phyloP scores from a whole-genome alignment of 2,329 filamentous ascomycete genomes.

The Trichoderma hamatum region DNA sequence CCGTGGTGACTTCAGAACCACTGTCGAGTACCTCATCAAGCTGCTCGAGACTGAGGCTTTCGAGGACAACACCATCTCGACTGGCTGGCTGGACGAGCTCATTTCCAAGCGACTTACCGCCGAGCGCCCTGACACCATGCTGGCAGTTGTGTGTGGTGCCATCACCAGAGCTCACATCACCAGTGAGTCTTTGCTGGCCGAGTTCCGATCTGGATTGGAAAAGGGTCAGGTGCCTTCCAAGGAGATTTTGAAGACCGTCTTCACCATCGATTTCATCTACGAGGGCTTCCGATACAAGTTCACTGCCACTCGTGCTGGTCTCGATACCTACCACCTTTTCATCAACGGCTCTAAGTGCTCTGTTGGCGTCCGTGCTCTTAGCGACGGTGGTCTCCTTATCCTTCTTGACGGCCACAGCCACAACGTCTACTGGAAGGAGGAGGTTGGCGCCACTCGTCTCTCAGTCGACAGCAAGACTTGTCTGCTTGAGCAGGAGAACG shows the following conservation, averaged over 20 bases:
- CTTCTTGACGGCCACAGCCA: conserved; percentile 90
- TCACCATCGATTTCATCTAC: conserved; percentile 98
- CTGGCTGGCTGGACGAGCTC: conserved; percentile 96
- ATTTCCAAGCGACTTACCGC: conserved; percentile 97
- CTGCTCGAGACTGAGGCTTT: conserved; percentile 97
- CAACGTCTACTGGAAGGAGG: conserved; percentile 99
- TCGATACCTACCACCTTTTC: conserved; percentile 95
- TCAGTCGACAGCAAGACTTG: conserved; percentile 99
- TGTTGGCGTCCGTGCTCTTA: conserved; percentile 87
- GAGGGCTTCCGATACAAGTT: conserved; percentile 97
- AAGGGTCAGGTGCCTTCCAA: conserved; percentile 97
- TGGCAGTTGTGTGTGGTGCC: conserved; percentile 94
- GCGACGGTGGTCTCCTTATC: conserved; percentile 90
- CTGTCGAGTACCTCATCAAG: conserved; percentile 98
- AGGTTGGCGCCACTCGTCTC: conserved; percentile 91
- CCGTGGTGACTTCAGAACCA: conserved; percentile 98
- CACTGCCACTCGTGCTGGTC: conserved; percentile 87
- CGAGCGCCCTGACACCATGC: conserved; percentile 88
- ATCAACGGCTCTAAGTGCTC: conserved; percentile 98
- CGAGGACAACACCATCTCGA: conserved; percentile 98
- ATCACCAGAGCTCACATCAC: conserved; percentile 92
- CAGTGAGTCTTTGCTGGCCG: conserved; percentile 84
- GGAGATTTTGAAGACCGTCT: conserved; percentile 96
- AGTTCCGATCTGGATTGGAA: conserved; percentile 87
- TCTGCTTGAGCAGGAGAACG: conserved; percentile 96